These are phyloP conservation scores for Yarrowia hollandica DNA, from an alignment of 805 yeast species.

Conservation along the genomic window DNA sequence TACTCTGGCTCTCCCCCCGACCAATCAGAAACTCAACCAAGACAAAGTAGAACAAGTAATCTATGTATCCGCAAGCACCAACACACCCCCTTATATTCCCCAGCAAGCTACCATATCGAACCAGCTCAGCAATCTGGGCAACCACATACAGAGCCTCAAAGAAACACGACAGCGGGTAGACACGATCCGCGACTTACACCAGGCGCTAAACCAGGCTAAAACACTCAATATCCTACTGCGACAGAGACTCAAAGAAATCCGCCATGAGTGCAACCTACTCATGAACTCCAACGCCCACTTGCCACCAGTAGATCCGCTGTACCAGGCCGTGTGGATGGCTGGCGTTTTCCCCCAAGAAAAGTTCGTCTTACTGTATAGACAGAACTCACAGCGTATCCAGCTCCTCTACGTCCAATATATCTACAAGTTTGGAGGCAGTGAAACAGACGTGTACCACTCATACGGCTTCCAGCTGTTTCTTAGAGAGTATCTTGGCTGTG, in stretches of 20 bases:
- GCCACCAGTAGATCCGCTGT: background rate
- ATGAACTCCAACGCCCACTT: background rate
- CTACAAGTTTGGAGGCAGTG: conserved; percentile 2
- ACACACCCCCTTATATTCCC: background rate
- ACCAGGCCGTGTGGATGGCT: conserved; percentile 11
- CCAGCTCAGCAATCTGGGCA: background rate
- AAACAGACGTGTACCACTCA: background rate
- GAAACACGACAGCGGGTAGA: background rate
- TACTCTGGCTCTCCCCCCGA: too few species aligned
- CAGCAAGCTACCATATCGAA: background rate
- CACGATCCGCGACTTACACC: background rate
- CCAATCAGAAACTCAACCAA: too few species aligned
- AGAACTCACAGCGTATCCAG: background rate
- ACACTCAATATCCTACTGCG: conserved; percentile 1
- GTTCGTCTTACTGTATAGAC: background rate
- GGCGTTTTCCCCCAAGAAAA: background rate
- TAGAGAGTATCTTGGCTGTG: background rate
- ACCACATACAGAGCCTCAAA: background rate
- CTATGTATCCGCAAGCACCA: background rate
- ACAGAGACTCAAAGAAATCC: background rate
- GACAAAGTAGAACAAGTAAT: too few species aligned
- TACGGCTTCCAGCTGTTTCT: background rate
- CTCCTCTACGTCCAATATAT: background rate
- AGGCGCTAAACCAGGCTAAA: conserved; percentile 6
- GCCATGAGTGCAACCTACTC: conserved; percentile 2